These are phyloP conservation scores for Stereocaulon alpinum DNA, from an alignment of 495 filamentous ascomycete genomes.

Conservation along the genomic window DNA sequence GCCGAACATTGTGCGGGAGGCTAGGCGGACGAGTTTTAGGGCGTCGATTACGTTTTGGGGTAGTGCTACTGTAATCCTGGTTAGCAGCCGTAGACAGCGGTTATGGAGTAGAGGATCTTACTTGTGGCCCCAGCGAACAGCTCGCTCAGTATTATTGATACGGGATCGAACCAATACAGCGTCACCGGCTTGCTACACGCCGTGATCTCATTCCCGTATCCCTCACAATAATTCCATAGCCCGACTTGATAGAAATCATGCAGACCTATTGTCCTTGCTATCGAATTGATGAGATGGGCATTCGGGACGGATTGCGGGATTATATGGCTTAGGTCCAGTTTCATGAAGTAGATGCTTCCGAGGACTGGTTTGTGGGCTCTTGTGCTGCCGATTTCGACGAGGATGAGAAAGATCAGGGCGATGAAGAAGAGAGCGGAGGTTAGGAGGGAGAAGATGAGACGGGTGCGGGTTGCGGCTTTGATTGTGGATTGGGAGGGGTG, in stretches of 20 bases:
- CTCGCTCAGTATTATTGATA: slow-evolving; percentile 65
- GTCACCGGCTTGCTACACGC: slow-evolving; percentile 54
- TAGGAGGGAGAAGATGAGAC: slow-evolving; percentile 44
- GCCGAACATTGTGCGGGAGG: slow-evolving; percentile 85
- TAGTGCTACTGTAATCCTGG: slow-evolving; percentile 50
- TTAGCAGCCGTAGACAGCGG: slow-evolving; percentile 14
- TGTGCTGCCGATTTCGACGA: slow-evolving; percentile 68
- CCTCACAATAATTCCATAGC: slow-evolving; percentile 83
- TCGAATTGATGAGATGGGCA: slow-evolving; percentile 68
- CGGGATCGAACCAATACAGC: slow-evolving; percentile 86
- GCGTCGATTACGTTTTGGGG: slow-evolving; percentile 60
- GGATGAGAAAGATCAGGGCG: slow-evolving; percentile 62
- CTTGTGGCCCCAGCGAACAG: slow-evolving; percentile 70
- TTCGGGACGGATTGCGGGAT: slow-evolving; percentile 68
- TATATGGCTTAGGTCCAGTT: slow-evolving; percentile 73
- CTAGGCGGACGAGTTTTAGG: slow-evolving; percentile 61
- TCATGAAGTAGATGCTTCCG: slow-evolving; percentile 66
- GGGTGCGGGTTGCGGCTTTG: slow-evolving; percentile 46
- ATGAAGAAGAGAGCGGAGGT: slow-evolving; percentile 62
- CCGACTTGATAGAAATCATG: slow-evolving; percentile 94
- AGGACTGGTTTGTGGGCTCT: slow-evolving; percentile 44
- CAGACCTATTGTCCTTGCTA: slow-evolving; percentile 78
- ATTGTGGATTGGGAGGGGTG: slow-evolving; percentile 24
- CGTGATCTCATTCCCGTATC: slow-evolving; percentile 66
- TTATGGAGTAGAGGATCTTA: slow-evolving; percentile 27